These are phyloP conservation scores for Neurospora tetrasperma DNA, from an alignment of 495 filamentous ascomycete genomes.

Conservation along the genomic window DNA sequence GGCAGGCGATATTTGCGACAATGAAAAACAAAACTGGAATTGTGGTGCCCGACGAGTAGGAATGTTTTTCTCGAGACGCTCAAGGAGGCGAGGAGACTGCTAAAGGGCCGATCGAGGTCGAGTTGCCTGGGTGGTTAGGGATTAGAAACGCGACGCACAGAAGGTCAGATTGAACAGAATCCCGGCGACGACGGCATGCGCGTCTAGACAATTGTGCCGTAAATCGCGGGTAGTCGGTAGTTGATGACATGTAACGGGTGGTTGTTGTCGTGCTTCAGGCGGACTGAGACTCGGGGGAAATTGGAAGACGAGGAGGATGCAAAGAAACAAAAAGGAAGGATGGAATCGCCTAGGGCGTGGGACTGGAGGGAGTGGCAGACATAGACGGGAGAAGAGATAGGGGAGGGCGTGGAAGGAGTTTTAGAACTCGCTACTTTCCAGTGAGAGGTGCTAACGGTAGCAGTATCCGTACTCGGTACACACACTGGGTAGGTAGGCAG, in stretches of 20 bases:
- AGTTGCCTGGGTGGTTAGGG: not conserved
- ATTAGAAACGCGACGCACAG: not conserved
- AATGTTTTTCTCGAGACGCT: not conserved
- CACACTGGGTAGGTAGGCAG: not conserved
- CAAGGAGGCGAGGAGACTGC: not conserved
- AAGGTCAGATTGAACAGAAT: not conserved
- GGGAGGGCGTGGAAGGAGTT: not conserved
- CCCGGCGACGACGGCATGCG: not conserved
- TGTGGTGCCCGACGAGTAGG: not conserved
- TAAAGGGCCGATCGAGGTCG: not conserved
- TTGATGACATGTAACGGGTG: conserved; percentile 1
- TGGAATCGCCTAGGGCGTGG: not conserved
- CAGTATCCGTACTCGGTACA: not conserved
- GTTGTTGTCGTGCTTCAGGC: not conserved
- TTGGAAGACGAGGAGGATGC: not conserved
- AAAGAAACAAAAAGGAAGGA: conserved; percentile 1
- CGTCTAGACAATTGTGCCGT: not conserved
- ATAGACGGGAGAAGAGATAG: conserved; percentile 1
- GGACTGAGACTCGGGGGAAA: not conserved
- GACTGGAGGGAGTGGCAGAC: not conserved
- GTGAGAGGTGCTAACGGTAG: not conserved
- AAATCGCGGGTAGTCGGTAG: not conserved
- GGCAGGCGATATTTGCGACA: not conserved
- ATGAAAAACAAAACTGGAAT: not conserved
- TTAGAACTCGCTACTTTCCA: not conserved